Conservation (phyloP, 2,329 filamentous ascomycete species). For the Geosmithia flava region DNA sequence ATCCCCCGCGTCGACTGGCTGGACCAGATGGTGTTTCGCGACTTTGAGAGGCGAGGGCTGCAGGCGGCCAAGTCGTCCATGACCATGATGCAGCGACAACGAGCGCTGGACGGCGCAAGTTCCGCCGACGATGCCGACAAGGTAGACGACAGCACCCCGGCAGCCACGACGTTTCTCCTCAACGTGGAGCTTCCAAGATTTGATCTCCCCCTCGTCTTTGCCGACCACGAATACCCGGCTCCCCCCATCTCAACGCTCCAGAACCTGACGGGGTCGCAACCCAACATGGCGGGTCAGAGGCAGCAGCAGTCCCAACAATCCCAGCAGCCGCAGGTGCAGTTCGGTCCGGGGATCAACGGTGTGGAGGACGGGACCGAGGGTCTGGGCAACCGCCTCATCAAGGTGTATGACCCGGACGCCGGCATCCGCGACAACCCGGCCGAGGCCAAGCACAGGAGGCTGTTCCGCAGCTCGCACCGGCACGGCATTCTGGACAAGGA, state of each 20-base stretch:
- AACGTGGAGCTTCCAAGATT: conserved; percentile 90
- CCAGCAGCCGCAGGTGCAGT: conserved; percentile 81
- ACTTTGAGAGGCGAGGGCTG: conserved; percentile 65
- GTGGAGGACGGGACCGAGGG: conserved; percentile 37
- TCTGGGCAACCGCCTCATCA: conserved; percentile 52
- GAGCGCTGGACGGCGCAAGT: conserved; percentile 16
- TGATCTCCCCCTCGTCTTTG: conserved; percentile 91
- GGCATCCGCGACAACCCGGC: conserved; percentile 84
- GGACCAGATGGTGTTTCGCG: conserved; percentile 85
- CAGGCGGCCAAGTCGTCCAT: conserved; percentile 52
- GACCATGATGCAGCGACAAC: conserved; percentile 41
- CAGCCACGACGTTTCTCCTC: conserved; percentile 57
- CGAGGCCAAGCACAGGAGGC: conserved; percentile 83
- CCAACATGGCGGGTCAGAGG: conserved; percentile 49
- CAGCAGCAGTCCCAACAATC: conserved; percentile 39
- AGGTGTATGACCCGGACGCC: conserved; percentile 88
- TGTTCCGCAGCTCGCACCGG: conserved; percentile 80
- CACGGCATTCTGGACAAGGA: conserved; percentile 94
- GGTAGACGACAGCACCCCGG: conserved; percentile 29
- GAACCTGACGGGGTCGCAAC: conserved; percentile 42
- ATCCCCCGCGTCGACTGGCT: conserved; percentile 90
- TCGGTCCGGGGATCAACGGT: conserved; percentile 78
- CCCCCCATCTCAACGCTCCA: conserved; percentile 70
- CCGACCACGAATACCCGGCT: conserved; percentile 82
- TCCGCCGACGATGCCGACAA: conserved; percentile 15